These are phyloP conservation scores for Hymenoscyphus albidus DNA, from an alignment of 2,329 filamentous ascomycete genomes.

Conservation along the genomic window DNA sequence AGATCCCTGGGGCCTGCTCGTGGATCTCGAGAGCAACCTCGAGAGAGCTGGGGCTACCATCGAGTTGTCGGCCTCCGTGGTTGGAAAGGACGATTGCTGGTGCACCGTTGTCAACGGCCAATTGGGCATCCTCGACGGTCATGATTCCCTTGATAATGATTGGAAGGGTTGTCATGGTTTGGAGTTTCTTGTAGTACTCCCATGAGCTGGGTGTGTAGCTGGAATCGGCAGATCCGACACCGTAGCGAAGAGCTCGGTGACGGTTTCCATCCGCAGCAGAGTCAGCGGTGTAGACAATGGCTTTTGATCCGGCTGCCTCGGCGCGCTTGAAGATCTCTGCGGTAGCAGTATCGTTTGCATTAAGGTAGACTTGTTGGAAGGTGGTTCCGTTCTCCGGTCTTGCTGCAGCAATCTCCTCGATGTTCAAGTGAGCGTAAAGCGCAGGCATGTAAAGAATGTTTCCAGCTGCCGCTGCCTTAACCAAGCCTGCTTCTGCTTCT, in stretches of 20 bases:
- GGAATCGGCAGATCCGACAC: slow-evolving; percentile 18
- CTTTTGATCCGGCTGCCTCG: slow-evolving; percentile 25
- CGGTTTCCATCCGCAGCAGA: slow-evolving; percentile 24
- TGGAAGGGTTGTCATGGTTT: slow-evolving; percentile 14
- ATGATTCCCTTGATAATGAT: slow-evolving; percentile 41
- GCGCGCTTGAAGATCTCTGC: slow-evolving; percentile 20
- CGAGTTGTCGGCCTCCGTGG: slow-evolving; percentile 54
- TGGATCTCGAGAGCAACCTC: slow-evolving; percentile 57
- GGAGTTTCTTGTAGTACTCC: slow-evolving; percentile 40
- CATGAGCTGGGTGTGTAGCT: slow-evolving; percentile 20
- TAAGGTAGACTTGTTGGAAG: slow-evolving; percentile 27
- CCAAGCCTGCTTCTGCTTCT: slow-evolving; percentile 47
- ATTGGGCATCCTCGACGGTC: slow-evolving; percentile 58
- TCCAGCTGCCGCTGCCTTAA: slow-evolving; percentile 36
- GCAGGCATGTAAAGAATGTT: slow-evolving; percentile 17
- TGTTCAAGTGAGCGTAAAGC: slow-evolving; percentile 11
- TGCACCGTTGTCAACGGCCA: slow-evolving; percentile 52
- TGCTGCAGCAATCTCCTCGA: slow-evolving; percentile 15
- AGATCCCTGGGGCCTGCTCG: slow-evolving; percentile 28
- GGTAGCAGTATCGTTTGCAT: slow-evolving; percentile 14
- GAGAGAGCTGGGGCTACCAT: slow-evolving; percentile 54
- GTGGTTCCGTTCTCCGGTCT: slow-evolving; percentile 8
- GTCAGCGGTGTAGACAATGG: slow-evolving; percentile 29
- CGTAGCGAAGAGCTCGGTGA: slow-evolving; percentile 21
- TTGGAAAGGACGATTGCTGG: slow-evolving; percentile 41